Conservation (phyloP, 805 yeast genomes). For the Barnettozyma populi region DNA sequence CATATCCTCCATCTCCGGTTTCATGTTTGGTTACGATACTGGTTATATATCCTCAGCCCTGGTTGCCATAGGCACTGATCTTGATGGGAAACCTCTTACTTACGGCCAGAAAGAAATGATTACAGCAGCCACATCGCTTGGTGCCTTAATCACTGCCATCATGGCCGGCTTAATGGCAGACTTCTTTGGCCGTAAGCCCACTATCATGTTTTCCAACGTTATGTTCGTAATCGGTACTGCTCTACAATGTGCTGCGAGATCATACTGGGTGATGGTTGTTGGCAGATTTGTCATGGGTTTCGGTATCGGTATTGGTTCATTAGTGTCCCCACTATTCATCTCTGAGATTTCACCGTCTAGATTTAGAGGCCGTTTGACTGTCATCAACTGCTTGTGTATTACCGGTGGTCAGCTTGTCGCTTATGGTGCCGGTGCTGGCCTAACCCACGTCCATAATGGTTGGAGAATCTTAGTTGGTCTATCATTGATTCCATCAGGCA, state of each 20-base stretch:
- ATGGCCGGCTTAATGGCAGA: conserved; percentile 83
- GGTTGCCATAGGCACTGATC: conserved; percentile 76
- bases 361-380: conserved; percentile 87
- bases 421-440: conserved; percentile 89
- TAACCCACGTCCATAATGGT: conserved; percentile 67
- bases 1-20: conserved; percentile 86
- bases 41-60: conserved; percentile 94
- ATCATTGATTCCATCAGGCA: conserved; percentile 78
- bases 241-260: conserved; percentile 73
- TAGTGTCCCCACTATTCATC: conserved; percentile 90
- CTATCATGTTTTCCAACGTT: conserved; percentile 75
- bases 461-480: conserved; percentile 93
- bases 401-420: conserved; percentile 96
- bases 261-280: conserved; percentile 85
- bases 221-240: conserved; percentile 81
- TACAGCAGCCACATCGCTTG: conserved; percentile 91
- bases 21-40: conserved; percentile 96
- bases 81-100: conserved; percentile 52
- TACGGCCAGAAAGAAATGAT: conserved; percentile 83
- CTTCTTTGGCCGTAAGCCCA: conserved; percentile 76
- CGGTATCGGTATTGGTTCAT: conserved; percentile 93
- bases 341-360: conserved; percentile 89
- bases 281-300: conserved; percentile 94
- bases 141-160: conserved; percentile 78
- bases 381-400: conserved; percentile 80